Base-by-base conservation (phyloP, 2,329 filamentous ascomycete genomes). In the Claviceps capensis region DNA sequence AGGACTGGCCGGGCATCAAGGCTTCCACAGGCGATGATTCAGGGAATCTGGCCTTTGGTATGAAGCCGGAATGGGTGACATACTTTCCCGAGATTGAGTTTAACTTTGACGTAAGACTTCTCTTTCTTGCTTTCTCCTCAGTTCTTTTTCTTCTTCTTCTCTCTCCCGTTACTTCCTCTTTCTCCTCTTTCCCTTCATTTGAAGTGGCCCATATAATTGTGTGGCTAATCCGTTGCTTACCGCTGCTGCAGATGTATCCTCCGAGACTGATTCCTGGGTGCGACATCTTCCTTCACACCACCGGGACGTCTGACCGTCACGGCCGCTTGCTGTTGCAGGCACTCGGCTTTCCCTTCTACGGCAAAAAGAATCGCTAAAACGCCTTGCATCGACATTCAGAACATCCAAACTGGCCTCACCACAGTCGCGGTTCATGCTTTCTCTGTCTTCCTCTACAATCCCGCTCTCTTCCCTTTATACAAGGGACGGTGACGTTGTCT, bases 61-160 rank as follows among this genome's bases (percentile, higher is more conserved):
- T 98, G 60, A 77, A 76, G 14, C 75, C 83, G 5, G 83, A 88
- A 53, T 81, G 85, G 59, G 81, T 95, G 61, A 81, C 85, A 49
- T 73, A 87, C 58, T 98, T 97, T 71, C 93, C 93, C 0, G 93
- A 98, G 72, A 80, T 98, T 46, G 90, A 96, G 69, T 81, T 88
- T 61, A 96, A 95, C 72, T 95, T 93, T 64, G 88, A 95, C 70
- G 88, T 95, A 71, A 77, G 86, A 48, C 30, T 34, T 23, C 7
- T 9, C 1, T 19, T 9, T 42, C 19, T 26, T 17, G 17, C 13
- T 26, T 78, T 37, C 14, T 37, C 3, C 7, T 14, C 2, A 3
- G 11, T 36, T 4, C 5, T 5, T 7, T 51, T 52, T 34, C 26
- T 16, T 42, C 5, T 43, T 22, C 13, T n/a, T n/a, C n/a, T n/a